Base-by-base conservation (phyloP, 148 eudicot species). In the Amaranthus hypochondriacus region DNA sequence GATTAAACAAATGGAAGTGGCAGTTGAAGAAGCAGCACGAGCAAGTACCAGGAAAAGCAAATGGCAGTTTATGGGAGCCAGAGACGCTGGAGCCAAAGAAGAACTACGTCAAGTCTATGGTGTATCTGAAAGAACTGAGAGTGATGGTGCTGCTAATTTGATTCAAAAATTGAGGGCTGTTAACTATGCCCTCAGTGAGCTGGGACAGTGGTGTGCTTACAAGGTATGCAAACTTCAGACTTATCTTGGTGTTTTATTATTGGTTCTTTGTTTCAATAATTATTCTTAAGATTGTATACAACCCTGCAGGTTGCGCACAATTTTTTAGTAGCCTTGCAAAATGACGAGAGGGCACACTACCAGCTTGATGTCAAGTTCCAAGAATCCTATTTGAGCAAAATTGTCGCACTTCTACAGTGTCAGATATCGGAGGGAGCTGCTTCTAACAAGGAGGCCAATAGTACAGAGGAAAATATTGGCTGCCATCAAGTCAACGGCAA, bases 31-130 rank as follows among this genome's bases (percentile, higher is more conserved):
- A 80, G 96, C 98, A 74, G 97, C 98, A 62, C 86, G 82, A 61
- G 91, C 93, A 78, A 95, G 97, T 81, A 87, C 88, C 53, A 88
- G 92, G 82, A 92, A 84, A 85, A 92, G 90, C 82, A 95, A 95
- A 81, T 95, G 98, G 97, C 98, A 95, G 78, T 95, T 95, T 82
- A 95, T 95, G 98, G 98, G 98, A 77, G 98, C 98, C 44, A 88
- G 98, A 78, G 98, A 95, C 87, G 98, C 98, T 68, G 98, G 98
- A 76, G 89, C 90, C 54, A 95, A 89, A 87, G 98, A 87, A 79
- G 93, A 92, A 86, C 83, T 95, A 52, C 92, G 96, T 49, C 97
- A 90, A 85, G 97, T 95, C 54, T 95, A 95, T 84, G 98, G 98
- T 77, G 97, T 95, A 60, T 95, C 98, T 70, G 98, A 95, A 83